Percentiles rank a stretch among this genome's conserved stretches.
These are phyloP conservation scores for Juncus inflexus DNA, from an alignment of 176 grass and related monocot genomes.

Conservation along the genomic window DNA sequence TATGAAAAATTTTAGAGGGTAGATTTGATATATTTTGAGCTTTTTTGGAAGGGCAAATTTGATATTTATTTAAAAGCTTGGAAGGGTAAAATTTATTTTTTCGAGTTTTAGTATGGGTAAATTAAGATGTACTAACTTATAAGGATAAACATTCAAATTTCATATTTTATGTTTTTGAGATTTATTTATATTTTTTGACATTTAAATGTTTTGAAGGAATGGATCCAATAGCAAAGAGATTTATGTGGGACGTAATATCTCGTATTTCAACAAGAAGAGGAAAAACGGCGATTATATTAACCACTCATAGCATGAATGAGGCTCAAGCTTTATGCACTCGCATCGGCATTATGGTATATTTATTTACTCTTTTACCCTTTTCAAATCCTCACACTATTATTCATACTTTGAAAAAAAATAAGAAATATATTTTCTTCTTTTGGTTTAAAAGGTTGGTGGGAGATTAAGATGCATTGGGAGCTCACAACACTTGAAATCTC, in stretches of 20 bases:
- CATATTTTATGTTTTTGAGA: too few relatives aligned
- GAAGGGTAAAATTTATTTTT: too few relatives aligned
- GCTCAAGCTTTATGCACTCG: slow-evolving; percentile 46
- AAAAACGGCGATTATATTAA: slow-evolving; percentile 48
- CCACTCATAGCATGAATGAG: slow-evolving; percentile 58
- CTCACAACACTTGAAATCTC: slow-evolving; percentile 47
- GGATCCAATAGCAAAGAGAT: slow-evolving; percentile 52
- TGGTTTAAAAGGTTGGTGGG: slow-evolving; percentile 34
- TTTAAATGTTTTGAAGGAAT: slow-evolving; percentile 29
- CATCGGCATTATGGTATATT: slow-evolving; percentile 47
- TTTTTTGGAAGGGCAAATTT: too few relatives aligned
- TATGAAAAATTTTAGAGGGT: too few relatives aligned
- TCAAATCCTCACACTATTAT: not conserved
- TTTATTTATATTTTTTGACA: too few relatives aligned
- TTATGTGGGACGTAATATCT: slow-evolving; percentile 59
- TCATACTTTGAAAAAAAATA: not conserved
- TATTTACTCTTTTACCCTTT: slow-evolving; percentile 1
- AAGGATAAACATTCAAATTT: too few relatives aligned
- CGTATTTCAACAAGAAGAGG: slow-evolving; percentile 41
- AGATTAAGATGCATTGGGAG: slow-evolving; percentile 41
- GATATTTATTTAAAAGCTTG: too few relatives aligned
- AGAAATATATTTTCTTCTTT: not conserved
- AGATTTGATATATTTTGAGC: too few relatives aligned
- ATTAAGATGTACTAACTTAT: too few relatives aligned
- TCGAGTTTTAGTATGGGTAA: too few relatives aligned